Percentiles rank a stretch among this genome's conserved stretches.
Evolutionary conservation across 208 protist genomes (phyloP).

Genomic region (Acanthamoeba sp.): DNA sequence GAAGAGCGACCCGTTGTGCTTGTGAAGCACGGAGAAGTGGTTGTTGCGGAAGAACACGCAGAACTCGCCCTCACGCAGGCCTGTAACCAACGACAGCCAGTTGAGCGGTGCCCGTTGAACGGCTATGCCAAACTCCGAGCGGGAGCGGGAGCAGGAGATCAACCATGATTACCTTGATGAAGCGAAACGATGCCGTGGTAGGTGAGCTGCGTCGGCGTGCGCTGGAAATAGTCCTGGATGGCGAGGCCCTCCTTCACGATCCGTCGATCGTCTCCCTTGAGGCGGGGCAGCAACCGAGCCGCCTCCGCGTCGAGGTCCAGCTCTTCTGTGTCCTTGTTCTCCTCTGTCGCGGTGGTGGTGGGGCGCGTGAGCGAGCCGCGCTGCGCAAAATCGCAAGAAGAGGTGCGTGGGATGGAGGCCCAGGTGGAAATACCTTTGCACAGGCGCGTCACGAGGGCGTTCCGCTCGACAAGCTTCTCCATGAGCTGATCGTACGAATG

Average conservation of each 20-base stretch:
- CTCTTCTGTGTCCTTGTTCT: not conserved
- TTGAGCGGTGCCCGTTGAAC: too few relatives aligned
- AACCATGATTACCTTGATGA: conserved; percentile 58
- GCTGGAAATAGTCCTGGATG: conserved; percentile 8
- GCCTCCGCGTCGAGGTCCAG: not conserved
- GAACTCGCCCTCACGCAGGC: conserved; percentile 46
- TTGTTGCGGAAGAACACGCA: conserved; percentile 71
- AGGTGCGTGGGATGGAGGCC: too few relatives aligned
- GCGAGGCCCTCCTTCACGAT: not conserved
- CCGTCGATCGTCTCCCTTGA: not conserved
- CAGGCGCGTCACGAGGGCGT: conserved; percentile 1
- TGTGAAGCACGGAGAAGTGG: conserved; percentile 56
- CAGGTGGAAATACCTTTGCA: not conserved
- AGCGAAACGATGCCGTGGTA: conserved; percentile 34
- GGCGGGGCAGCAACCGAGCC: not conserved
- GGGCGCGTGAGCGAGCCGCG: not conserved
- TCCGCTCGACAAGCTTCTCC: conserved; percentile 26
- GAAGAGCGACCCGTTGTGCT: conserved; percentile 52
- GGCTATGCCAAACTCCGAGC: not conserved
- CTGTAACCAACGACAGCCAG: too few relatives aligned
- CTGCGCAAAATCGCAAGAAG: not conserved
- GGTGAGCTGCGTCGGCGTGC: conserved; percentile 19
- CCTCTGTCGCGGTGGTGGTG: not conserved
- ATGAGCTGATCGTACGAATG: conserved; percentile 47
- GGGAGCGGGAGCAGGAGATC: not conserved